Percentiles rank a stretch among this genome's conserved stretches.
Evolutionary conservation across 1,284 basidiomycete genomes (phyloP).

Genomic region (Vanrija humicola): DNA sequence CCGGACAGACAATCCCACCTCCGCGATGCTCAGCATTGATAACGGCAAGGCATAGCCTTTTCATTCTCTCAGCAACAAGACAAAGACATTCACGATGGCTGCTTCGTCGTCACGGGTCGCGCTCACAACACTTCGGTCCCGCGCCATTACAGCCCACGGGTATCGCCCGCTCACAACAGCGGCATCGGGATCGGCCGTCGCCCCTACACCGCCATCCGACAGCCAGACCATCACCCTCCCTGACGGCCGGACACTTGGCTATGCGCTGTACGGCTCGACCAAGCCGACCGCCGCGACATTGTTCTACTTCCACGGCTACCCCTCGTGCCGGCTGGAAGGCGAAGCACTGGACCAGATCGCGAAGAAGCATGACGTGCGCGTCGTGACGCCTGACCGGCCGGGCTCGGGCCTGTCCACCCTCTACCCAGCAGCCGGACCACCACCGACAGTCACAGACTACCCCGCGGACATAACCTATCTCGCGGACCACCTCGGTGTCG

Average conservation of each 20-base stretch:
- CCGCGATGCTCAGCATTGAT: too few species aligned
- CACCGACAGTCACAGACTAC: not conserved
- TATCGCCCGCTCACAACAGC: too few species aligned
- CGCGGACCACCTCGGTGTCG: conserved; percentile 1
- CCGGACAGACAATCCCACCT: too few species aligned
- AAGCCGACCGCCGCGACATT: not conserved
- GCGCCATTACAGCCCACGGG: too few species aligned
- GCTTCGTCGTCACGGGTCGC: too few species aligned
- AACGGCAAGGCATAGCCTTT: too few species aligned
- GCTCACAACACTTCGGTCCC: too few species aligned
- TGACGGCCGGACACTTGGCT: conserved; percentile 6
- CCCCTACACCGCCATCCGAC: not conserved
- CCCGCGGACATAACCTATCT: conserved; percentile 3
- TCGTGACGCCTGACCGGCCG: conserved; percentile 15
- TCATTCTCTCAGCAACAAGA: too few species aligned
- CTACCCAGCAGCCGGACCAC: not conserved
- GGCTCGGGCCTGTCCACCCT: conserved; percentile 10
- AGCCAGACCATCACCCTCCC: conserved; percentile 1
- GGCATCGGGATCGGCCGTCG: not conserved
- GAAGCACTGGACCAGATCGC: not conserved
- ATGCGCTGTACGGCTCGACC: conserved; percentile 1
- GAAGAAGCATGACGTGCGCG: not conserved
- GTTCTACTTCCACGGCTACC: conserved; percentile 14
- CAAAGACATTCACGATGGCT: too few species aligned
- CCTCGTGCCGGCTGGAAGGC: conserved; percentile 11